Evolutionary conservation across 495 filamentous ascomycete species (phyloP).

Genomic region (Astrocystis sublimbata): DNA sequence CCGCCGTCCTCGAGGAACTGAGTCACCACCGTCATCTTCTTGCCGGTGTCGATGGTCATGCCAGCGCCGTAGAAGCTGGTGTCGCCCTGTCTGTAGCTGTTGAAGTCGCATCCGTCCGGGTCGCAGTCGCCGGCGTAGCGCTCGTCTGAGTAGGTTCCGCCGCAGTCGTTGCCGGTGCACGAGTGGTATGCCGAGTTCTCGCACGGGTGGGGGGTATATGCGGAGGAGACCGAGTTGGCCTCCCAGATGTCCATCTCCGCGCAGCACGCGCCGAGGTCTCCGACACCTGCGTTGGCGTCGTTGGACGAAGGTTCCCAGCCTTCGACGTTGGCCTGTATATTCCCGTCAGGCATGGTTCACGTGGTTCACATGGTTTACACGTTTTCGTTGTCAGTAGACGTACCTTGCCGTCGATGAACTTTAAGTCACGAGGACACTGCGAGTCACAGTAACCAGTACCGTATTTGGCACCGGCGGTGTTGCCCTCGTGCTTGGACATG

Average conservation of each 20-base stretch:
- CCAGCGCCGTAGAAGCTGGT: constrained; percentile 59
- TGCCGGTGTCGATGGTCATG: constrained; percentile 56
- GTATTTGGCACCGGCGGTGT: constrained; percentile 61
- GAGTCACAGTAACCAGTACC: constrained; percentile 60
- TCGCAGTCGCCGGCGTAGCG: constrained; percentile 58
- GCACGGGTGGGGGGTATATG: constrained; percentile 68
- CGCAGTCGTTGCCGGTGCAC: constrained; percentile 49
- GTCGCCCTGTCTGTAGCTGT: constrained; percentile 62
- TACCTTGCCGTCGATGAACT: constrained; percentile 51
- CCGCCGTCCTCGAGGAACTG: constrained; percentile 64
- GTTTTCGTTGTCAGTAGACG: constrained; percentile 53
- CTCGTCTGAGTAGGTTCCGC: constrained; percentile 48
- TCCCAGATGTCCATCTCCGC: constrained; percentile 75
- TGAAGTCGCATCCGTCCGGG: constrained; percentile 40
- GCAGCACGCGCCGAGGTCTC: constrained; percentile 64
- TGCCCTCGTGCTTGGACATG: constrained; percentile 45
- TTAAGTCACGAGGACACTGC: constrained; percentile 56
- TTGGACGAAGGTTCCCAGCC: constrained; percentile 57
- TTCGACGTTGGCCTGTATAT: constrained; percentile 53
- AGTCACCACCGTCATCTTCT: constrained; percentile 66
- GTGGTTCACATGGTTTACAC: constrained; percentile 23
- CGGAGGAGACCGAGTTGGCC: constrained; percentile 64
- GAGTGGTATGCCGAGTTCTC: constrained; percentile 43
- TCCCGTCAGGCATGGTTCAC: not conserved
- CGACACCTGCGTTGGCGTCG: constrained; percentile 58